phyloP scores from a whole-genome alignment of 768 basidiomycete species.

The Termitomyces sp. region DNA sequence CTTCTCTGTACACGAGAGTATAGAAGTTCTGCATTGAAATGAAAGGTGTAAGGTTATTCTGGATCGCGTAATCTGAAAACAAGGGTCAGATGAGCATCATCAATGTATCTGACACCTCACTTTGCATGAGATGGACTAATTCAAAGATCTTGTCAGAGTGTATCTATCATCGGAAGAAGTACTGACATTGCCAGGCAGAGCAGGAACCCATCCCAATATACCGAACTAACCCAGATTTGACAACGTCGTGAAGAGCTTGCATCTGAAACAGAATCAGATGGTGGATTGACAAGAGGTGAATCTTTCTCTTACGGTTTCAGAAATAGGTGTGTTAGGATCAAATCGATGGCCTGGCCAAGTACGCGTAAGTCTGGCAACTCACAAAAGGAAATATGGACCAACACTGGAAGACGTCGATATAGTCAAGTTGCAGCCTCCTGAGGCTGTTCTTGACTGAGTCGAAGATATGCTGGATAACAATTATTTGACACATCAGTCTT shows the following conservation, averaged over 20 bases:
- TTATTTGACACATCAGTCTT: too few species aligned
- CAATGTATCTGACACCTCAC: too few species aligned
- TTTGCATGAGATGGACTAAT: too few species aligned
- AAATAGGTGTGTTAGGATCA: constrained; percentile 54
- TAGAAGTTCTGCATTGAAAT: too few species aligned
- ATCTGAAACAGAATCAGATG: constrained; percentile 32
- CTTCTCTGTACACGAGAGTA: too few species aligned
- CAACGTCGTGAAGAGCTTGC: constrained; percentile 66
- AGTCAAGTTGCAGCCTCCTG: constrained; percentile 68
- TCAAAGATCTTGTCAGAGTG: too few species aligned
- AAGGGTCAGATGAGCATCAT: too few species aligned
- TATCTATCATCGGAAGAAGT: too few species aligned
- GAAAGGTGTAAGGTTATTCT: too few species aligned
- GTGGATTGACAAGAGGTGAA: not conserved
- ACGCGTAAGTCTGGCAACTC: too few species aligned
- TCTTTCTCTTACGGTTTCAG: constrained; percentile 37
- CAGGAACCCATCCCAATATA: constrained; percentile 59
- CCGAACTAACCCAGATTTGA: constrained; percentile 57
- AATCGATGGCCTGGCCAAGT: constrained; percentile 44
- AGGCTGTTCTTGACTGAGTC: constrained; percentile 59
- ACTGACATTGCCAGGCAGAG: constrained; percentile 51
- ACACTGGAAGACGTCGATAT: constrained; percentile 75
- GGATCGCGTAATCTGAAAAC: too few species aligned
- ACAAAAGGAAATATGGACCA: not conserved
- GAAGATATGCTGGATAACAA: constrained; percentile 57